Percentiles rank a stretch among this genome's conserved stretches.
Evolutionary conservation across 208 protist species (phyloP).

Genomic region (Wallacemonas sp.): DNA sequence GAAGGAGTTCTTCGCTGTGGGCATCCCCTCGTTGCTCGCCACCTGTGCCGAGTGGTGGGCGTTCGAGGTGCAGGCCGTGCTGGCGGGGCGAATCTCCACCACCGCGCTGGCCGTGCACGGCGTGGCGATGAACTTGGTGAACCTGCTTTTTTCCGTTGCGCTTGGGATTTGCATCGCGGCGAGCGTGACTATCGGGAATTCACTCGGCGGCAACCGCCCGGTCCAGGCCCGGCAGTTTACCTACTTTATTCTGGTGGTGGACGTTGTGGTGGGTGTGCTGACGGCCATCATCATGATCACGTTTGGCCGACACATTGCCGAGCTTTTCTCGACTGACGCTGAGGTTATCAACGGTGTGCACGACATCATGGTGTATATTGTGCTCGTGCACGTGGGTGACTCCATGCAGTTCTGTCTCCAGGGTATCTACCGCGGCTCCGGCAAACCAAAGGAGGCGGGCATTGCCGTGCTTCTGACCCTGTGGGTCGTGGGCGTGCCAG

Average conservation of each 20-base stretch:
- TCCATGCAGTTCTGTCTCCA: slow-evolving; percentile 69
- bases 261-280: slow-evolving; percentile 31
- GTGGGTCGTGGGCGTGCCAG: slow-evolving; percentile 63
- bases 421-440: slow-evolving; percentile 59
- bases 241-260: slow-evolving; percentile 50
- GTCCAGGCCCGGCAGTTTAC: slow-evolving; percentile 48
- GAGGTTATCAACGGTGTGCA: slow-evolving; percentile 27
- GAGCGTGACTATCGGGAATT: slow-evolving; percentile 63
- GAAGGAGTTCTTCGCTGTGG: slow-evolving; percentile 49
- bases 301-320: slow-evolving; percentile 54
- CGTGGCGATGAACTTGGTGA: slow-evolving; percentile 56
- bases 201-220: slow-evolving; percentile 37
- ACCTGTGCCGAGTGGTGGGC: slow-evolving; percentile 79
- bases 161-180: slow-evolving; percentile 66
- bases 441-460: slow-evolving; percentile 40
- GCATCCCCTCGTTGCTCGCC: slow-evolving; percentile 48
- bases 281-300: slow-evolving; percentile 36
- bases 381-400: slow-evolving; percentile 52
- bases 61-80: slow-evolving; percentile 64
- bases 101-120: slow-evolving; percentile 49
- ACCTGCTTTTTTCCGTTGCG: slow-evolving; percentile 52
- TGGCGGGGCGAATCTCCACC: slow-evolving; percentile 41
- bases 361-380: slow-evolving; percentile 52
- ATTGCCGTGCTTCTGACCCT: slow-evolving; percentile 54
- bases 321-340: slow-evolving; percentile 26